A percentile compares a stretch with the other conserved stretches of the same genome.
These are phyloP conservation scores for Catenaria anguillulae DNA, from an alignment of 371 early-diverging fungal genomes.

Conservation along the genomic window DNA sequence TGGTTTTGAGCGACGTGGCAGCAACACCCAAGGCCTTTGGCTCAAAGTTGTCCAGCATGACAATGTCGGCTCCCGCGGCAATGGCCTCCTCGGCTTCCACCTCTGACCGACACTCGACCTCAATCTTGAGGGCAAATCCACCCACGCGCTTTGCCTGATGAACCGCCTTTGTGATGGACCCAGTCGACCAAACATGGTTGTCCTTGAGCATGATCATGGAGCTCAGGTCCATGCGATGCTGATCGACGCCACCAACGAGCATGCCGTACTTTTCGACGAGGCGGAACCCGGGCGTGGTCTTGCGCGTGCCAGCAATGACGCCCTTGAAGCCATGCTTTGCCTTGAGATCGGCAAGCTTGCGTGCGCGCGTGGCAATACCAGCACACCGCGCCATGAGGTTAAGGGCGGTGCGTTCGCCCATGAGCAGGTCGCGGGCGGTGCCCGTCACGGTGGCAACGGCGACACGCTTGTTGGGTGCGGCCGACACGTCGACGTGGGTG, in stretches of 20 bases:
- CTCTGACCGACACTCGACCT: conserved; percentile 86
- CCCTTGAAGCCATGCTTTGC: conserved; percentile 62
- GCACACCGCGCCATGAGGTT: conserved; percentile 87
- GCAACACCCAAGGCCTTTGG: conserved; percentile 44
- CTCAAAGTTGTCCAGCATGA: conserved; percentile 80
- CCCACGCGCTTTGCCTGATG: conserved; percentile 58
- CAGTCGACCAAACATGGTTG: conserved; percentile 90
- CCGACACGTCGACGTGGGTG: conserved; percentile 23
- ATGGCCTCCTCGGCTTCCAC: conserved; percentile 94
- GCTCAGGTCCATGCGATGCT: conserved; percentile 91
- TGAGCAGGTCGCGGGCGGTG: conserved; percentile 62
- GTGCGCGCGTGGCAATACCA: conserved; percentile 65
- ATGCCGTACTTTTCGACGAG: conserved; percentile 95
- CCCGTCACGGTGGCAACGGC: conserved; percentile 75
- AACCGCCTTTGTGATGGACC: conserved; percentile 83
- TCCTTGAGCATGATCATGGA: conserved; percentile 98
- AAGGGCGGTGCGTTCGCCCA: conserved; percentile 88
- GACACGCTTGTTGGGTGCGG: conserved; percentile 40
- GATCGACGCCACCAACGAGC: conserved; percentile 89
- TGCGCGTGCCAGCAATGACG: conserved; percentile 87
- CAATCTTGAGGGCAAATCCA: conserved; percentile 89
- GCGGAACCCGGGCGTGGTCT: conserved; percentile 97
- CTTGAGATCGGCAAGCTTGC: conserved; percentile 44
- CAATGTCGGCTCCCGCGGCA: conserved; percentile 85
- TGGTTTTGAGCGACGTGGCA: conserved; percentile 40